Conservation (phyloP, 1,139 yeast genomes). For the Sugiyamaella novakii region DNA sequence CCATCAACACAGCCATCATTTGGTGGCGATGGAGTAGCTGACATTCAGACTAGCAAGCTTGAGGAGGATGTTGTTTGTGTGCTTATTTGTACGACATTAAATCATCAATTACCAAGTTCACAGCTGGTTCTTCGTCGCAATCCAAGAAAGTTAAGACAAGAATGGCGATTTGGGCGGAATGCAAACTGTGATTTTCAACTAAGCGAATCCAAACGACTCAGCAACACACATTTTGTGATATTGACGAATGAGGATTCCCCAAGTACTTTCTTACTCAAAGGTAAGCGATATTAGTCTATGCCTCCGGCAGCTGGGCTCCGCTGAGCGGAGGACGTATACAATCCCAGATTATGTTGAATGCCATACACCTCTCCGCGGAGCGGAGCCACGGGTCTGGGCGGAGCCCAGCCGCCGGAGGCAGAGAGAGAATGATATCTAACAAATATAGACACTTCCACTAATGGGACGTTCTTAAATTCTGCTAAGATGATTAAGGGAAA, state of each 20-base stretch:
- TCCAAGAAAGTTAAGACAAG: constrained; percentile 19
- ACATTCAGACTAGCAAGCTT: constrained; percentile 1
- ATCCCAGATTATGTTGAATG: no score
- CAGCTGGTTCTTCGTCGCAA: constrained; percentile 20
- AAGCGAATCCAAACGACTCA: constrained; percentile 66
- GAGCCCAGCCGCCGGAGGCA: constrained; percentile 12
- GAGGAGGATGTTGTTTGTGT: constrained; percentile 22
- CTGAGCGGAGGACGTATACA: no score
- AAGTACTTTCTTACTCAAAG: constrained; percentile 24
- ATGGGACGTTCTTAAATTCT: constrained; percentile 86
- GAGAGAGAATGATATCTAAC: neutral
- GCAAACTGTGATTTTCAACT: constrained; percentile 62
- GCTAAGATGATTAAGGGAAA: constrained; percentile 73
- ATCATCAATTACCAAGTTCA: constrained; percentile 13
- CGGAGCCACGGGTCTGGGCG: constrained; percentile 8
- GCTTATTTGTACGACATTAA: constrained; percentile 22
- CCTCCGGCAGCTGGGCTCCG: neutral
- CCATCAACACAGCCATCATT: constrained; percentile 25
- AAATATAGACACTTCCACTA: constrained; percentile 52
- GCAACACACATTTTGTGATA: constrained; percentile 71
- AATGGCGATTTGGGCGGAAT: constrained; percentile 81
- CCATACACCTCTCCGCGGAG: neutral
- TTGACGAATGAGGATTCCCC: constrained; percentile 24
- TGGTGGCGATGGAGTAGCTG: neutral
- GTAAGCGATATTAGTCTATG: no score